These are phyloP conservation scores for Solanum hybrid DNA, from an alignment of 305 asterid genomes.

Conservation along the genomic window DNA sequence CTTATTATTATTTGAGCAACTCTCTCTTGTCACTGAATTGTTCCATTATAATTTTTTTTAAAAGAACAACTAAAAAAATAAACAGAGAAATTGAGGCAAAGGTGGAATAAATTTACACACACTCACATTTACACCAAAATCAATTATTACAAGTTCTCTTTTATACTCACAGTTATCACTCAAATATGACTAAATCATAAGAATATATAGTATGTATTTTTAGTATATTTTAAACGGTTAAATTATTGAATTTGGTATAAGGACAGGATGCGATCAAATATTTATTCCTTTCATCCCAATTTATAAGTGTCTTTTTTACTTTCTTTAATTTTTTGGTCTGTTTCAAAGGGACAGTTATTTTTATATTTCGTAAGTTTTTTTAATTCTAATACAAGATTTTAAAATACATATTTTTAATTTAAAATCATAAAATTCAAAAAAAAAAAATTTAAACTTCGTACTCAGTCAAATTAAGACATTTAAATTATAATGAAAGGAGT, in stretches of 20 bases:
- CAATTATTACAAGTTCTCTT: neutral
- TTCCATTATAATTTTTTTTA: neutral
- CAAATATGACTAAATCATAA: neutral
- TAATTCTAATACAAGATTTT: neutral
- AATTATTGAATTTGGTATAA: neutral
- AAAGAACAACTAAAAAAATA: neutral
- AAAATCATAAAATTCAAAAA: too few relatives aligned
- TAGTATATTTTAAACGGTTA: neutral
- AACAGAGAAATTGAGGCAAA: neutral
- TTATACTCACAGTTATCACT: neutral
- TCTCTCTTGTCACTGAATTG: too few relatives aligned
- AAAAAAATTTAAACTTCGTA: neutral
- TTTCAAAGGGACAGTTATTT: neutral
- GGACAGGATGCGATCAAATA: neutral
- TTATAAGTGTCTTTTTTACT: neutral
- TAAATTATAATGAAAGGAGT: neutral
- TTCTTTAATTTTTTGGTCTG: neutral
- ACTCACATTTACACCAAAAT: neutral
- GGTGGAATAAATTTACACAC: neutral
- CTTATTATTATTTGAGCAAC: too few relatives aligned
- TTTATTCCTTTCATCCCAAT: neutral
- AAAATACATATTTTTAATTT: too few relatives aligned
- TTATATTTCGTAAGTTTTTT: neutral
- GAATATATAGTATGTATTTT: neutral
- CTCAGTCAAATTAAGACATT: neutral